These are phyloP conservation scores for Kuraishia capsulata DNA, from an alignment of 805 yeast genomes.

Conservation along the genomic window DNA sequence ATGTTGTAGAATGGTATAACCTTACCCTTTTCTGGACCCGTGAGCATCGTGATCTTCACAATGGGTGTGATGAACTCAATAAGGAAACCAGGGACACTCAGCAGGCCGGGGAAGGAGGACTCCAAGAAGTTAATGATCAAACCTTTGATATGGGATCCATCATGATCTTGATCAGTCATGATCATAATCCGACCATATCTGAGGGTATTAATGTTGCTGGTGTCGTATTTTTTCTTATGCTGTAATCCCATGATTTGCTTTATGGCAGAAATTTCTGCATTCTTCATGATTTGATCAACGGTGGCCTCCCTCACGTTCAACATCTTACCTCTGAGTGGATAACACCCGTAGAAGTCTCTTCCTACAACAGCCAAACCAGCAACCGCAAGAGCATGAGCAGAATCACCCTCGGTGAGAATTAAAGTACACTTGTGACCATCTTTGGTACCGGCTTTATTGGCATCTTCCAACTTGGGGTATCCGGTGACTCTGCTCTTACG, in stretches of 20 bases:
- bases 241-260: conserved; percentile 94
- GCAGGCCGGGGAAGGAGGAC: conserved; percentile 86
- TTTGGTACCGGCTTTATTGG: conserved; percentile 90
- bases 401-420: conserved; percentile 94
- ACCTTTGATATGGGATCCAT: conserved; percentile 97
- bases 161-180: conserved; percentile 99
- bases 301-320: conserved; percentile 95
- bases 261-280: conserved; percentile 89
- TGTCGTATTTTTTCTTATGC: conserved; percentile 71
- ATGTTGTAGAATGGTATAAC: conserved; percentile 77
- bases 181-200: conserved; percentile 97
- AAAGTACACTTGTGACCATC: conserved; percentile 90
- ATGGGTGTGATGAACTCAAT: conserved; percentile 95
- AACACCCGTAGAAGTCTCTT: conserved; percentile 89
- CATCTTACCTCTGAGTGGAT: conserved; percentile 91
- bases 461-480: conserved; percentile 86
- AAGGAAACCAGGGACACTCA: conserved; percentile 84
- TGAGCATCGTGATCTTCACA: conserved; percentile 74
- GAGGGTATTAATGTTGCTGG: conserved; percentile 55
- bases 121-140: conserved; percentile 88
- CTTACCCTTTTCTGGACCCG: conserved; percentile 42
- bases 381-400: conserved; percentile 87
- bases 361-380: conserved; percentile 94
- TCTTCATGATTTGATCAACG: conserved; percentile 88
- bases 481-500: conserved; percentile 81